Conservation (phyloP, 1,284 basidiomycete species). For the Bjerkandera adusta region DNA sequence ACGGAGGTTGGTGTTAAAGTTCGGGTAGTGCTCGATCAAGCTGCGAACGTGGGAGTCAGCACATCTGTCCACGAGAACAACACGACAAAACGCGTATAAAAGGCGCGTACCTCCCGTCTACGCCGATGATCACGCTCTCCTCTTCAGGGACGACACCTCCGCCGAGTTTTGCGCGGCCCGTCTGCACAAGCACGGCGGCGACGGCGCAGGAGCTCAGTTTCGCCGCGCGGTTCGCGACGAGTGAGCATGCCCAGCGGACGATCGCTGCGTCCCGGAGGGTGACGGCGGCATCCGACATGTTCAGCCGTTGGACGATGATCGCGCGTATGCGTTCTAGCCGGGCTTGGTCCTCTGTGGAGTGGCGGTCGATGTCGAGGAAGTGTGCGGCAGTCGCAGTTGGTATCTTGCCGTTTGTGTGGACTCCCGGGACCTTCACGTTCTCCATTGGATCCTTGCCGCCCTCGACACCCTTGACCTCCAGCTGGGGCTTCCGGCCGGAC, state of each 20-base stretch:
- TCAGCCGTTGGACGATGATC: constrained; percentile 65
- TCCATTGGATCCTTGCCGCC: constrained; percentile 10
- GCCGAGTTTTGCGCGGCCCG: constrained; percentile 53
- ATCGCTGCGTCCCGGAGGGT: constrained; percentile 74
- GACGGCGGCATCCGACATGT: constrained; percentile 49
- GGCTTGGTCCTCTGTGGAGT: constrained; percentile 22
- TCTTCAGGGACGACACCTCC: constrained; percentile 40
- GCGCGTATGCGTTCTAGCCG: constrained; percentile 50
- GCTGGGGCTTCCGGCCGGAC: constrained; percentile 31
- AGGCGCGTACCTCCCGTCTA: constrained; percentile 76
- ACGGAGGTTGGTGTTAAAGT: constrained; percentile 76
- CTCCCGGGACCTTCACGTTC: constrained; percentile 3
- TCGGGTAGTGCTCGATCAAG: constrained; percentile 88
- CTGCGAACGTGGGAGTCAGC: constrained; percentile 37
- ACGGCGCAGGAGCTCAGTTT: constrained; percentile 85
- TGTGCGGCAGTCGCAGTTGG: constrained; percentile 21
- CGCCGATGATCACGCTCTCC: constrained; percentile 71
- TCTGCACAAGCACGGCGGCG: constrained; percentile 85
- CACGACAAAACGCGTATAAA: no score
- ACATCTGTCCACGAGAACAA: no score
- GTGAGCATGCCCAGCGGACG: constrained; percentile 75
- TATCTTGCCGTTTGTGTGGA: not conserved
- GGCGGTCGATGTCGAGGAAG: constrained; percentile 27
- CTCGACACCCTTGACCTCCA: constrained; percentile 15
- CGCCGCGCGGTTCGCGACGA: constrained; percentile 84